Conservation (phyloP, 768 basidiomycete species). For the Kwoniella heveanensis region DNA sequence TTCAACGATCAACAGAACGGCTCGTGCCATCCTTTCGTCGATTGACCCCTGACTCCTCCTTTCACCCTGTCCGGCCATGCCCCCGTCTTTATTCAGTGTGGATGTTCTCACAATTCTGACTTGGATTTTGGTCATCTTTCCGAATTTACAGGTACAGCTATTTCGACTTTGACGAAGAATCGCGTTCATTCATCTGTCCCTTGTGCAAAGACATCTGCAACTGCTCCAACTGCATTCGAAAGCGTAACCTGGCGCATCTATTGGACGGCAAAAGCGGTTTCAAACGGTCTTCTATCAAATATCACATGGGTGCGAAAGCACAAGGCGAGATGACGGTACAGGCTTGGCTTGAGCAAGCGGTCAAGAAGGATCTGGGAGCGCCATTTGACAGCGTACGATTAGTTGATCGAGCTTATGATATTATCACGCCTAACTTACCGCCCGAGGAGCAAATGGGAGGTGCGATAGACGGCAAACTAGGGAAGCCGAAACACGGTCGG, state of each 20-base stretch:
- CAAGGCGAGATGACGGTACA: slow-evolving; percentile 28
- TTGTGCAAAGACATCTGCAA: slow-evolving; percentile 52
- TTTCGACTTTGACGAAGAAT: slow-evolving; percentile 49
- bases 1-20: neutral
- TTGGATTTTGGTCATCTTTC: no score
- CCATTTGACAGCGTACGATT: slow-evolving; percentile 43
- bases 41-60: neutral
- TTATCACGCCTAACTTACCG: slow-evolving; percentile 35
- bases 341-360: slow-evolving; percentile 33
- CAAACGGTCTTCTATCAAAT: slow-evolving; percentile 13
- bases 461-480: neutral
- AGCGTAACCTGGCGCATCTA: slow-evolving; percentile 42
- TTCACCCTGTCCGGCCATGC: no score
- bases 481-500: neutral
- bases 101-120: no score
- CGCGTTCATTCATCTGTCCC: slow-evolving; percentile 52
- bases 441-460: slow-evolving; percentile 8
- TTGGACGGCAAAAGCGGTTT: slow-evolving; percentile 25
- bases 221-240: slow-evolving; percentile 47
- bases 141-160: slow-evolving; percentile 38
- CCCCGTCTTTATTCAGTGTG: no score
- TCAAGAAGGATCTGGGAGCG: slow-evolving; percentile 17
- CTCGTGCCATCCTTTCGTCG: slow-evolving; percentile 4
- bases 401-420: slow-evolving; percentile 34
- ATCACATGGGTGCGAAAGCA: slow-evolving; percentile 9